Evolutionary conservation across 2,329 filamentous ascomycete species (phyloP).

Genomic region (Penicillium sp.): DNA sequence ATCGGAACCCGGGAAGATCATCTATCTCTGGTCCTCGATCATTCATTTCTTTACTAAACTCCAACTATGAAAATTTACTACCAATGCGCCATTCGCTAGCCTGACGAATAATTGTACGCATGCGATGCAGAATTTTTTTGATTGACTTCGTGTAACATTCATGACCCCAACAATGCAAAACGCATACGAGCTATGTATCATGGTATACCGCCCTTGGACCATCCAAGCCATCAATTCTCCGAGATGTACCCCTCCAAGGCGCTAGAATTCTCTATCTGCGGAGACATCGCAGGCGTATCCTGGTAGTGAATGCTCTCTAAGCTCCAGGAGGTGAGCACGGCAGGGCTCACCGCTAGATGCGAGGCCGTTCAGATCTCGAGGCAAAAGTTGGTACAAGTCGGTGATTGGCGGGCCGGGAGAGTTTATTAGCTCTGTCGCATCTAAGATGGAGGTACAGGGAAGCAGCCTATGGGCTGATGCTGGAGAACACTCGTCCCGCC

Average conservation of each 20-base stretch:
- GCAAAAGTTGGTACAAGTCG: not conserved
- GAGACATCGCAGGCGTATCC: not conserved
- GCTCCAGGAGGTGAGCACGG: constrained; percentile 10
- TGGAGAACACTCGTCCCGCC: not conserved
- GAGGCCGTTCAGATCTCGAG: constrained; percentile 10
- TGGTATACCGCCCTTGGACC: not conserved
- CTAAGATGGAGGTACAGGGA: constrained; percentile 7
- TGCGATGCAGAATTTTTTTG: not conserved
- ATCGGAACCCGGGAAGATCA: not conserved
- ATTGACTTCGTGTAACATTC: not conserved
- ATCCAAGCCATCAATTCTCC: not conserved
- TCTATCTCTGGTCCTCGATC: not conserved
- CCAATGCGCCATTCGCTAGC: not conserved
- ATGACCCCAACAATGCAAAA: not conserved
- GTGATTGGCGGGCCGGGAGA: constrained; percentile 18
- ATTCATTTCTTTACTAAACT: not conserved
- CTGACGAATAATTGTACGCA: not conserved
- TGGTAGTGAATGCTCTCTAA: constrained; percentile 1
- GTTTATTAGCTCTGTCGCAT: constrained; percentile 3
- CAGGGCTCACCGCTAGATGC: constrained; percentile 26
- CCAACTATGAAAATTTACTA: not conserved
- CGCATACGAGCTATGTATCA: not conserved
- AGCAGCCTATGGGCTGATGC: constrained; percentile 7
- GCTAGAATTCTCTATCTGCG: not conserved
- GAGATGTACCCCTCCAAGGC: not conserved